Evolutionary conservation across 2,329 filamentous ascomycete species (phyloP), one percentile per base, ranked within the genome.

Genomic region (Fusarium tupiense): DNA sequence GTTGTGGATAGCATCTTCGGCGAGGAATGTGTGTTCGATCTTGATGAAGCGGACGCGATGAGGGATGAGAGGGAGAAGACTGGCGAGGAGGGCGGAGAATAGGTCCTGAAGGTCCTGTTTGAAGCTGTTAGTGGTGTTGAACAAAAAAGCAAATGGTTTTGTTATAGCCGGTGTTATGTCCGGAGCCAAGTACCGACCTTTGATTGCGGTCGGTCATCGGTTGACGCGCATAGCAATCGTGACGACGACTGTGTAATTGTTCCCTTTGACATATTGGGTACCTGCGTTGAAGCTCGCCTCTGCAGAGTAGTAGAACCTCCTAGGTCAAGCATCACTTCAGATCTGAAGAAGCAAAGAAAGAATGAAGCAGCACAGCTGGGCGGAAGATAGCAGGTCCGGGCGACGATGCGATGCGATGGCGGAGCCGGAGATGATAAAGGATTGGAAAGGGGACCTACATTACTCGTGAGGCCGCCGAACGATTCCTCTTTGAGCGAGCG

Each of bases 1-100:
- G 81, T 98, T 98, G 84, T 96, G 98, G 85, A 98, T 97, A 59
- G 96, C 96, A 89, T 99, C 96, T 85, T 98, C 95, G 7, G 95
- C 97, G 33, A 96, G 90, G 82, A 98, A 98, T 3, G 95, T 97
- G 86, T 97, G 94, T 73, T 98, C 94, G 71, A 98, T 90, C 83
- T 94, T 92, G 76, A 93, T 93, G 83, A 98, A 93, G 61, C 96
- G 93, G 65, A 98, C 93, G 57, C 96, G 93, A 81, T 98, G 96
- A 22, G 94, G 89, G 56, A 91, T 92, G 72, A 99, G 88, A 66
- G 96, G 96, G 61, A 90, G 80, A 69, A 98, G 87, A 84, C 94
- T 98, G 84, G 98, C 96, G 85, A 98, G 94, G 73, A 99, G 87
- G 6, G 96, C 98, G 31, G 96, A 92, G 85, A 98, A 99, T 67